Conservation (phyloP, 345 rosid genomes). For the Rubroshorea leprosula region DNA sequence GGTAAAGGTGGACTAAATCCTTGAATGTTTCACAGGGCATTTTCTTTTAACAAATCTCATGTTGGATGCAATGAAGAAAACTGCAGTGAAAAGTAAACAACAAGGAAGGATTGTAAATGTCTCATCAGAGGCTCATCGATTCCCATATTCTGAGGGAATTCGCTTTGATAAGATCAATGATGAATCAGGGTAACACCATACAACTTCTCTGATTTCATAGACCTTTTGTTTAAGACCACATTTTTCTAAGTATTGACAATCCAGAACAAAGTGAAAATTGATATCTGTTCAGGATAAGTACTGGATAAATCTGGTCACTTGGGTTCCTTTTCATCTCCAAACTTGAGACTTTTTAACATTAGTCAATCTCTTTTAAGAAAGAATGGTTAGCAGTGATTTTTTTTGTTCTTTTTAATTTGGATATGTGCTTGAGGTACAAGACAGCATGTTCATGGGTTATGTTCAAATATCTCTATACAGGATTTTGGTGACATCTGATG, state of each 20-base stretch:
- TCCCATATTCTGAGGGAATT: slow-evolving; percentile 52
- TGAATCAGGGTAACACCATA: slow-evolving; percentile 39
- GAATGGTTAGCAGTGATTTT: too few species aligned
- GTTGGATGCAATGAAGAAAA: slow-evolving; percentile 68
- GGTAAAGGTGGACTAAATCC: background rate
- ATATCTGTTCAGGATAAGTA: background rate
- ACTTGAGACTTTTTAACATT: background rate
- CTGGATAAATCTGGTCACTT: background rate
- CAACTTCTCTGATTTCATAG: background rate
- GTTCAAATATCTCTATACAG: too few species aligned
- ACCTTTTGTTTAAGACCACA: background rate
- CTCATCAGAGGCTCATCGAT: slow-evolving; percentile 59
- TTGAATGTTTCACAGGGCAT: slow-evolving; percentile 47
- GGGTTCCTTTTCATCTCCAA: background rate
- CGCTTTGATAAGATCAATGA: slow-evolving; percentile 59
- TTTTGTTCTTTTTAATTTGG: too few species aligned
- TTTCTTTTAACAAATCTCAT: slow-evolving; percentile 64
- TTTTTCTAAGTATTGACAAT: too few species aligned
- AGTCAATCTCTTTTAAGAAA: background rate
- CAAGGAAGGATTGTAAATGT: slow-evolving; percentile 73
- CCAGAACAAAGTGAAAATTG: background rate
- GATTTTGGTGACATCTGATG: too few species aligned
- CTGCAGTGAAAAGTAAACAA: slow-evolving; percentile 44
- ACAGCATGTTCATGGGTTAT: too few species aligned
- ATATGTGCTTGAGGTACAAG: too few species aligned